Base-by-base conservation (phyloP, 129 eudicot species). In the Chrysanthemum makinoi region DNA sequence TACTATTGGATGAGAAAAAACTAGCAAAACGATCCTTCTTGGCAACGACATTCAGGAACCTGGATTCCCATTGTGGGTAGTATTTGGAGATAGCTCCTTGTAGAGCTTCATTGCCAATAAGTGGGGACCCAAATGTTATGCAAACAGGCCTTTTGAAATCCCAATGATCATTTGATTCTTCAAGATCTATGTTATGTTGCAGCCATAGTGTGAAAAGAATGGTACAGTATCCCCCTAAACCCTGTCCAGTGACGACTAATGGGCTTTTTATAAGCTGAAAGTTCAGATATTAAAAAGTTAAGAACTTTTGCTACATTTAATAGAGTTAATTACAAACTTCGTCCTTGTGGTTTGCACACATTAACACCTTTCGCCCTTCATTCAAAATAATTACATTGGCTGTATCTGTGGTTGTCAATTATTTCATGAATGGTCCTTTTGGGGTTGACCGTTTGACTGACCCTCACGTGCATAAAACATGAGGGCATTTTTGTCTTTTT, bases 61-160 rank as follows among this genome's bases (percentile, higher is more conserved):
- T 49, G 8, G 84, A 76, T 73, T 67, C 58, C 90, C 90, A 85
- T 39, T 69, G 50, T 17, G 90, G 80, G 35, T 30, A 30, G 18
- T 86, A 77, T 72, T 82, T 79, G 8, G 70, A 66, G 65, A 85
- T 76, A 62, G 87, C 83, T 15, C 0, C 39, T 66, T 73, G 81
- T 28, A 85, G 72, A 72, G 22, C 15, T 19, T 10, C 39, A 22
- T 85, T 76, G 4, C 90, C 90, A 43, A 85, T 62, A 15, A 85
- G 87, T 24, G 90, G 87, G 18, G 83, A 76, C 5, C 90, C 90
- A 17, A 82, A 85, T 10, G 85, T 82, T 69, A 85, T 69, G 72
- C 90, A 82, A 70, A 82, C 49, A 3, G 87, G 87, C 13, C 68
- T 44, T 53, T 65, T 82, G 46, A 2, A 13, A 3, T 22, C 56